A percentile compares a stretch with the other conserved stretches of the same genome.
Conservation (phyloP, 768 basidiomycete species). For the Leccinum pellstonianum region DNA sequence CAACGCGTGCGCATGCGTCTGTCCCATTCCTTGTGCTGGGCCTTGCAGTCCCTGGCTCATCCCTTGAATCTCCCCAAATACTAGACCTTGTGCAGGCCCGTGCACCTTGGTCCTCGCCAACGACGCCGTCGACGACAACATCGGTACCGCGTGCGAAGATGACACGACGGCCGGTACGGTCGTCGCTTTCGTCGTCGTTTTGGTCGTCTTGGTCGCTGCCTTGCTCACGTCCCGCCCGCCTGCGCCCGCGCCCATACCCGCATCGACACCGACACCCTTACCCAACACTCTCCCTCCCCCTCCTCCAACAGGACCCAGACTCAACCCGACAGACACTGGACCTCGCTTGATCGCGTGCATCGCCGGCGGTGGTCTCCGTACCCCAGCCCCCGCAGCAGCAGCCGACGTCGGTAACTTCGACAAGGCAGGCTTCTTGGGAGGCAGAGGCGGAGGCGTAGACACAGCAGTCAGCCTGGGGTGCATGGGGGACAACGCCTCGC, state of each 20-base stretch:
- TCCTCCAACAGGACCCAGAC: neutral
- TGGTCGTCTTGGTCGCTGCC: constrained; percentile 39
- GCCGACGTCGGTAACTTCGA: neutral
- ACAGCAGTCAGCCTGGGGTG: neutral
- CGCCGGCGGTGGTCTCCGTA: neutral
- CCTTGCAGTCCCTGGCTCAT: neutral
- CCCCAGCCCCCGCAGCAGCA: neutral
- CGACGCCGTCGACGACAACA: constrained; percentile 73
- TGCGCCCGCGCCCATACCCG: neutral
- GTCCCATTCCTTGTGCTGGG: constrained; percentile 10
- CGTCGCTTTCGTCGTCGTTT: constrained; percentile 60
- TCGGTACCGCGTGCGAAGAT: constrained; percentile 70
- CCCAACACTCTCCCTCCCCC: constrained; percentile 9
- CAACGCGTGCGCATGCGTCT: constrained; percentile 12
- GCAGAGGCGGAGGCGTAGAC: neutral
- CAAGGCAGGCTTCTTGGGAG: constrained; percentile 11
- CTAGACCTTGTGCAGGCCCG: constrained; percentile 20
- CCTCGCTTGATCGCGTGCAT: constrained; percentile 12
- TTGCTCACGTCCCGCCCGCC: constrained; percentile 14
- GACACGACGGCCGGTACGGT: constrained; percentile 69
- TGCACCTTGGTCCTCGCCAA: constrained; percentile 50
- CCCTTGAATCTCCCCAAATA: neutral
- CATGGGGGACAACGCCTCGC: constrained; percentile 7
- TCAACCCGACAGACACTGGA: neutral
- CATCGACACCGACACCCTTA: constrained; percentile 5